These are phyloP conservation scores for Medicago truncatula DNA, from an alignment of 306 rosid species.

Conservation along the genomic window MtrunA17r5.0-ANR NC_053043.1:39251501-39252000, in stretches of 20 bases:
- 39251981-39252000: background rate
- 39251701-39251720: constrained; percentile 55
- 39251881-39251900: constrained; percentile 51
- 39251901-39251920: constrained; percentile 45
- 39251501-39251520: no score
- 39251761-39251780: constrained; percentile 48
- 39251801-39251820: constrained; percentile 64
- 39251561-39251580: no score
- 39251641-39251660: constrained; percentile 28
- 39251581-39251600: no score
- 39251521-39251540: no score
- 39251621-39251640: background rate
- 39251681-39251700: constrained; percentile 26
- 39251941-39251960: constrained; percentile 39
- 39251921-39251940: constrained; percentile 49
- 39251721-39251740: constrained; percentile 52
- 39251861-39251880: constrained; percentile 47
- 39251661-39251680: constrained; percentile 42
- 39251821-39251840: constrained; percentile 45
- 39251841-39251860: constrained; percentile 51
- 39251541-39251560: background rate
- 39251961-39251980: constrained; percentile 24
- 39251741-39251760: constrained; percentile 55
- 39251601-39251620: background rate
- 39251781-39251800: constrained; percentile 46